Evolutionary conservation across 768 basidiomycete species (phyloP), one percentile per base, ranked within the genome.

Genomic region (Melanogaster broomeanus): DNA sequence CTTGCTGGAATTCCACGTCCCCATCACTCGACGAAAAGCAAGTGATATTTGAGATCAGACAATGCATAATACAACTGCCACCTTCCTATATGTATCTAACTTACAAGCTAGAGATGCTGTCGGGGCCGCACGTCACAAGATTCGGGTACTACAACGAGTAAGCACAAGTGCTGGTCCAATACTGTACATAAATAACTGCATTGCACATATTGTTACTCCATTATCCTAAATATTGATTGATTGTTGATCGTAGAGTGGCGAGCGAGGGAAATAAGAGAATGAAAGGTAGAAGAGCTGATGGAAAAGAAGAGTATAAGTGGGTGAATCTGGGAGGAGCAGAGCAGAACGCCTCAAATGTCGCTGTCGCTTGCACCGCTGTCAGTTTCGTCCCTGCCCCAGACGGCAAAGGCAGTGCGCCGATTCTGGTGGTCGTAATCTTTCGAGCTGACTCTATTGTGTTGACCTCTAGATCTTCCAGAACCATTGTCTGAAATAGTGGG

Each of bases 351-450:
- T 70, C 58, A 76, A 25, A 61, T 62, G 51, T 87, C 85, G 45
- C 78, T 84, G 60, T 91, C 90, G 55, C 89, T 91, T 13, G 88
- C 77, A 61, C 85, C 87, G 64, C 88, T 90, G 59, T 93, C 91
- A 49, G 88, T 92, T 68, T 93, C 91, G 62, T 93, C 91, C 35
- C 90, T 87, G 1, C 91, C 92, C 82, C 84, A 90, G 11, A 90
- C 88, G 18, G 92, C 91, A 61, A 93, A 93, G 8, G 88, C 85
- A n/a, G n/a, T n/a, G 31, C 82, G 74, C 41, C 67, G 77, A 27
- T 65, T 63, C 24, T 68, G 64, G 31, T 61, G 62, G 18, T 66
- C 64, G 24, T 49, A 50, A 27, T 64, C 70, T 44, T 24, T 62
- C 37, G 42, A 40, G 35, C 31, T 54, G 5, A n/a, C 47, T 45